Conservation (phyloP, 441 rosid species). For the Erysimum pusillum region DNA sequence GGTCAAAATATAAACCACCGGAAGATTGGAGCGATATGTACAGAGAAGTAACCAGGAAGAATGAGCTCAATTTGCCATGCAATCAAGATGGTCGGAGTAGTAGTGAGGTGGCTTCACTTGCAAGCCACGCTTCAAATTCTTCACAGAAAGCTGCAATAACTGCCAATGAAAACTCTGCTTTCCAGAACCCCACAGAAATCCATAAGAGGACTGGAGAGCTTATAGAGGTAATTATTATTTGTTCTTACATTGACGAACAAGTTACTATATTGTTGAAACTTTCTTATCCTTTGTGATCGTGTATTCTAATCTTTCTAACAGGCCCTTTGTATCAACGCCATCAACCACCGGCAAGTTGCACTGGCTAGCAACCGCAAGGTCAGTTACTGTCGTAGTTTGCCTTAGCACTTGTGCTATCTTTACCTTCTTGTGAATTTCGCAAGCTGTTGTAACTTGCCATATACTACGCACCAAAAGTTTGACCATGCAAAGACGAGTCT, state of each 20-base stretch:
- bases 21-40: conserved; percentile 69
- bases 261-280: conserved; percentile 40
- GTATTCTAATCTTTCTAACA: conserved; percentile 54
- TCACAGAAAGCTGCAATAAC: conserved; percentile 62
- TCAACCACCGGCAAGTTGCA: conserved; percentile 79
- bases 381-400: conserved; percentile 44
- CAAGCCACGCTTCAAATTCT: conserved; percentile 60
- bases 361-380: conserved; percentile 95
- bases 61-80: conserved; percentile 47
- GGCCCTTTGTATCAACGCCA: conserved; percentile 86
- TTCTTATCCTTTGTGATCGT: conserved; percentile 31
- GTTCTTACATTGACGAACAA: conserved; percentile 31
- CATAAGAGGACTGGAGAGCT: conserved; percentile 91
- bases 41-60: conserved; percentile 53
- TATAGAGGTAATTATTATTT: conserved; percentile 68
- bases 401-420: conserved; percentile 31
- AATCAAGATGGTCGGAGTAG: conserved; percentile 54
- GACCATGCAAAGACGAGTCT: conserved; percentile 13
- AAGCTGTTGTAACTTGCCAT: conserved; percentile 22
- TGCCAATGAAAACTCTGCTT: conserved; percentile 59
- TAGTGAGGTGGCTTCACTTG: conserved; percentile 49
- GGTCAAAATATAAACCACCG: conserved; percentile 53
- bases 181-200: conserved; percentile 74
- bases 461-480: neutral
- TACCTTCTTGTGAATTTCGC: conserved; percentile 23